Base-by-base conservation (phyloP, 1,284 basidiomycete genomes). In the Ustilago bromivora region DNA sequence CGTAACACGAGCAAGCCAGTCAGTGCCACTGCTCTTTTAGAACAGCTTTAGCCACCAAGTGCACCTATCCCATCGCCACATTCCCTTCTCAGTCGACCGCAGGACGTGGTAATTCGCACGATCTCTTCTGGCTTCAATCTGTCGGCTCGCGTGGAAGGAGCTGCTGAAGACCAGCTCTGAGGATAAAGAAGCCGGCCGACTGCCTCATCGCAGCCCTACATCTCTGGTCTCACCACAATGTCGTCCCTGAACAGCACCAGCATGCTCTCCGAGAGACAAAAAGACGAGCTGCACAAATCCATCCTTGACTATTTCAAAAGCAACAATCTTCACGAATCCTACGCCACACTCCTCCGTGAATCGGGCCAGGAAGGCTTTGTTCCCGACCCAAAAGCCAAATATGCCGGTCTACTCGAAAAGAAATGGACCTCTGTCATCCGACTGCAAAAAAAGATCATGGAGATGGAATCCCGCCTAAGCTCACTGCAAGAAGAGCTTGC, bases 351-450 rank as follows among this genome's bases (percentile, higher is more conserved):
- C 61, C 90, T 90, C 81, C 81, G 87, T 32, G 92, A 94, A 61
- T 55, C 78, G 0, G 73, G 65, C 8, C 79, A 89, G 83, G 83
- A 89, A 43, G 91, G 92, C 66, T 94, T 94, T 84, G 89, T 89
- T 10, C 91, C 91, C 19, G 93, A 95, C 88, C 91, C 93, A 17
- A 94, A 92, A 82, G 91, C 92, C 57, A 93, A 93, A 83, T 93
- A 91, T 84, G 91, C 91, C 1, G 94, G 94, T 0, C 88, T 96
- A 67, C 87, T 96, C 70, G 94, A 94, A 88, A 96, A 95, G 91
- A 96, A 96, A 87, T 96, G 94, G 94, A 95, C 94, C 32, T 93
- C 92, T 83, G 93, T 96, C 28, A 95, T 96, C 71, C 89, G 94
- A 71, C 86, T 96, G 82, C 95, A 96, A 88, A 94, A 95, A 89